These are phyloP conservation scores for Fusarium napiforme DNA, from an alignment of 2,329 filamentous ascomycete species.

Conservation along the genomic window DNA sequence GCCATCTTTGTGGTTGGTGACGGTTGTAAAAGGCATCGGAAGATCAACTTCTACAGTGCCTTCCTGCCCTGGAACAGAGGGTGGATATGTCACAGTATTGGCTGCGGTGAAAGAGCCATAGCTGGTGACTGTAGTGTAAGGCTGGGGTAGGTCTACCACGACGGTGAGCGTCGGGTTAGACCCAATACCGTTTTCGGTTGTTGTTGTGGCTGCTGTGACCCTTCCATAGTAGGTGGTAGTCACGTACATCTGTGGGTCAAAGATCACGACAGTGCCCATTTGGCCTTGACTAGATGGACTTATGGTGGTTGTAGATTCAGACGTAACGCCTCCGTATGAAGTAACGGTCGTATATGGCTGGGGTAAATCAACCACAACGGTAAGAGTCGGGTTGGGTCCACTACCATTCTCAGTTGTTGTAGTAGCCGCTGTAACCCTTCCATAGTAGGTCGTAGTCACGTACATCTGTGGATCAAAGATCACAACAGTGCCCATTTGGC, in stretches of 20 bases:
- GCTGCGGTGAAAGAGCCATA: background rate
- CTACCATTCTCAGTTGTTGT: background rate
- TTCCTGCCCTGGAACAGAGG: background rate
- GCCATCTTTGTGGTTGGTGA: background rate
- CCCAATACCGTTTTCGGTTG: background rate
- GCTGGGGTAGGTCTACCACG: background rate
- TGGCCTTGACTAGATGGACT: fast-evolving
- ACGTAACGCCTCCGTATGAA: background rate
- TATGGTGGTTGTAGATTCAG: background rate
- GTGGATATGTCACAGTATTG: background rate
- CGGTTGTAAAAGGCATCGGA: background rate
- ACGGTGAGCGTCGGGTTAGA: background rate
- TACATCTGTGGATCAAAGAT: background rate
- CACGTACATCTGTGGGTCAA: background rate
- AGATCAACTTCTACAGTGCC: slow-evolving; percentile 1
- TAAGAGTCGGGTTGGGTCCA: background rate
- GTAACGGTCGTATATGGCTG: background rate
- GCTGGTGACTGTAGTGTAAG: background rate
- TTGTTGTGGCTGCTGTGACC: background rate
- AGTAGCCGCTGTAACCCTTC: background rate
- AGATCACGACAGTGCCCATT: background rate
- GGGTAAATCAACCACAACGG: background rate
- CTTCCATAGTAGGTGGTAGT: background rate
- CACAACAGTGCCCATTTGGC: background rate
- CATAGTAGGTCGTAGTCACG: background rate